Evolutionary conservation across 2,329 filamentous ascomycete species (phyloP).

Genomic region (Pezicula radicicola): DNA sequence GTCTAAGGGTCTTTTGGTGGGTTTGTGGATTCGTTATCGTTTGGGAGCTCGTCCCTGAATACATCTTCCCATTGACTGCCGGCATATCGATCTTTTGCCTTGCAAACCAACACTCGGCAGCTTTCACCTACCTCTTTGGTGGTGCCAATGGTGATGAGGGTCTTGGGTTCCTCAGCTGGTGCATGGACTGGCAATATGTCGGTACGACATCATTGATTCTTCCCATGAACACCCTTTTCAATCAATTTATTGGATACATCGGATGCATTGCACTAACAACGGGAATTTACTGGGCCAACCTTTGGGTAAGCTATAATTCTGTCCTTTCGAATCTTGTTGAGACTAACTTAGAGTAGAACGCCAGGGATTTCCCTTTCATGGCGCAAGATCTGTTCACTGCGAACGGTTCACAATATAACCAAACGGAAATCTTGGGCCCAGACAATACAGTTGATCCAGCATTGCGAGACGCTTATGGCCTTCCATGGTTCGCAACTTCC

Average conservation of each 20-base stretch:
- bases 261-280: constrained; percentile 30
- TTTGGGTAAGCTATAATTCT: too few relatives aligned
- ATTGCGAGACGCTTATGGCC: constrained; percentile 31
- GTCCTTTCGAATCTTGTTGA: too few relatives aligned
- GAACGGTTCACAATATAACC: constrained; percentile 36
- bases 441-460: constrained; percentile 34
- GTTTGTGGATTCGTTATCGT: constrained; percentile 31
- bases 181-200: constrained; percentile 42
- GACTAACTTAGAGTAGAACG: constrained; percentile 28
- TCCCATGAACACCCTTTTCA: constrained; percentile 31
- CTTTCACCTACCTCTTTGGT: constrained; percentile 48
- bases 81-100: constrained; percentile 44
- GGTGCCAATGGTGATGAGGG: constrained; percentile 43
- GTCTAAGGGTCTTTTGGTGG: constrained; percentile 27
- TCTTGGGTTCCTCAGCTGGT: constrained; percentile 35
- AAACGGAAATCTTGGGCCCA: constrained; percentile 36
- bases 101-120: constrained; percentile 35
- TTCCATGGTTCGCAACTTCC: constrained; percentile 39
- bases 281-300: constrained; percentile 39
- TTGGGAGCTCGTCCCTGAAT: constrained; percentile 47
- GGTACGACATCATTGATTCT: constrained; percentile 29
- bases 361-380: constrained; percentile 39
- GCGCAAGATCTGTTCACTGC: constrained; percentile 37
- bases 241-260: constrained; percentile 30
- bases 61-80: constrained; percentile 36